A percentile compares a stretch with the other conserved stretches of the same genome.
phyloP scores from a whole-genome alignment of 140 eudicot genomes.

The Flaveria floridana region DNA sequence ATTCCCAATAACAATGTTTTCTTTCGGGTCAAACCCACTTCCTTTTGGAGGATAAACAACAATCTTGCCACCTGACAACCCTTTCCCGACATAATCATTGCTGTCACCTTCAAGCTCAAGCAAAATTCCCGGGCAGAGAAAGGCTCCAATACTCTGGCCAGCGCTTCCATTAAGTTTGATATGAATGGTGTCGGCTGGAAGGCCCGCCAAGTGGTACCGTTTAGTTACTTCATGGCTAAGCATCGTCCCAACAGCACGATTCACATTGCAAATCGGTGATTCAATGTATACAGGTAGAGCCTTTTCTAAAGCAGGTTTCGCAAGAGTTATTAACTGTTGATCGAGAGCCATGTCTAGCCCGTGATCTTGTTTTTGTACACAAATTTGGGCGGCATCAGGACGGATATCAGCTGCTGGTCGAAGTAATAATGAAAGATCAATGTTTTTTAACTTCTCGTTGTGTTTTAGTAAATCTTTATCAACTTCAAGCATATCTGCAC shows the following conservation, averaged over 20 bases:
- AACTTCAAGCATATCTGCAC: conserved; percentile 91
- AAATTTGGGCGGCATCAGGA: conserved; percentile 86
- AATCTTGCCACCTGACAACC: conserved; percentile 90
- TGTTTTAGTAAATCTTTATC: conserved; percentile 61
- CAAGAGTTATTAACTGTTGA: conserved; percentile 61
- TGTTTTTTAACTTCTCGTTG: conserved; percentile 76
- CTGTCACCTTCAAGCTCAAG: conserved; percentile 98
- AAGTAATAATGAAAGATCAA: conserved; percentile 81
- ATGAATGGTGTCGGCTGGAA: conserved; percentile 86
- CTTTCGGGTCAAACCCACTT: conserved; percentile 89
- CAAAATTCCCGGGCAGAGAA: conserved; percentile 80
- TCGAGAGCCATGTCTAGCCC: conserved; percentile 96
- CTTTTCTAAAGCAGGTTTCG: conserved; percentile 77
- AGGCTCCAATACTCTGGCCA: conserved; percentile 98
- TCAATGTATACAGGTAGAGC: conserved; percentile 87
- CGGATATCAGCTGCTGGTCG: conserved; percentile 96
- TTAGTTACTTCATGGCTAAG: conserved; percentile 97
- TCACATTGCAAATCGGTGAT: conserved; percentile 73
- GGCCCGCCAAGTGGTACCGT: conserved; percentile 67
- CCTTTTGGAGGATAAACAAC: conserved; percentile 89
- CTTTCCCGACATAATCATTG: conserved; percentile 97
- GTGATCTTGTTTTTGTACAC: conserved; percentile 91
- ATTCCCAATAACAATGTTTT: conserved; percentile 90
- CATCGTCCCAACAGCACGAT: conserved; percentile 99
- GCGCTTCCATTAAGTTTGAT: conserved; percentile 90